Evolutionary conservation across 371 early-diverging fungal species (phyloP).

Genomic region (Mortierella sp.): DNA sequence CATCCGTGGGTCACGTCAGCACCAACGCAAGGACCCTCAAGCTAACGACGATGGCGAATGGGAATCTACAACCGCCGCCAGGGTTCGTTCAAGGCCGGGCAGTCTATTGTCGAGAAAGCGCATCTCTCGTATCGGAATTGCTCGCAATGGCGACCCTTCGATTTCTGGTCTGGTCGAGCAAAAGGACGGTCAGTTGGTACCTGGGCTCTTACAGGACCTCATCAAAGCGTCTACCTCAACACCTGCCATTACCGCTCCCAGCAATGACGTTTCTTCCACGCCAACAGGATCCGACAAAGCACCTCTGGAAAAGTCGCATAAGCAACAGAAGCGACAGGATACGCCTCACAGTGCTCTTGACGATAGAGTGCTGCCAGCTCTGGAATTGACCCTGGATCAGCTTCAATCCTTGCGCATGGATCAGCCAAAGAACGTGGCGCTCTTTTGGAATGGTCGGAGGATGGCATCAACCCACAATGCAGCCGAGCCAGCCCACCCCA

Average conservation of each 20-base stretch:
- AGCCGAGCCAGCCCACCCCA: too few relatives aligned
- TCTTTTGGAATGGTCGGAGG: slow-evolving; percentile 28
- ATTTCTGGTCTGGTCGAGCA: too few relatives aligned
- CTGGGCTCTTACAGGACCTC: slow-evolving; percentile 3
- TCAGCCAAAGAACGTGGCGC: slow-evolving; percentile 10
- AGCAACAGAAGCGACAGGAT: background rate
- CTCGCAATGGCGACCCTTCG: background rate
- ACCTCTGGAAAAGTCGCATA: background rate
- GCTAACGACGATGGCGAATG: background rate
- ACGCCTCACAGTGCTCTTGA: background rate
- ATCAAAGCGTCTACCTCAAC: background rate
- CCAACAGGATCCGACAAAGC: background rate
- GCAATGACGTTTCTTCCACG: background rate
- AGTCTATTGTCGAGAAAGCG: slow-evolving; percentile 18
- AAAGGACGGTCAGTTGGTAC: background rate
- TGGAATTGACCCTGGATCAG: slow-evolving; percentile 1
- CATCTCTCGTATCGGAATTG: slow-evolving; percentile 16
- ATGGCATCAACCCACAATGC: background rate
- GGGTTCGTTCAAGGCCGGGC: slow-evolving; percentile 17
- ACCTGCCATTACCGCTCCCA: background rate
- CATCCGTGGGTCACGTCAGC: too few relatives aligned
- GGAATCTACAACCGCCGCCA: slow-evolving; percentile 16
- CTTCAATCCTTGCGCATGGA: slow-evolving; percentile 9
- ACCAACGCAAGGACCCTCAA: background rate
- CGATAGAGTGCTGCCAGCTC: background rate